A percentile compares a stretch with the other conserved stretches of the same genome.
Conservation (phyloP, 202 grass and related monocot species). For the Zizania palustris region DNA sequence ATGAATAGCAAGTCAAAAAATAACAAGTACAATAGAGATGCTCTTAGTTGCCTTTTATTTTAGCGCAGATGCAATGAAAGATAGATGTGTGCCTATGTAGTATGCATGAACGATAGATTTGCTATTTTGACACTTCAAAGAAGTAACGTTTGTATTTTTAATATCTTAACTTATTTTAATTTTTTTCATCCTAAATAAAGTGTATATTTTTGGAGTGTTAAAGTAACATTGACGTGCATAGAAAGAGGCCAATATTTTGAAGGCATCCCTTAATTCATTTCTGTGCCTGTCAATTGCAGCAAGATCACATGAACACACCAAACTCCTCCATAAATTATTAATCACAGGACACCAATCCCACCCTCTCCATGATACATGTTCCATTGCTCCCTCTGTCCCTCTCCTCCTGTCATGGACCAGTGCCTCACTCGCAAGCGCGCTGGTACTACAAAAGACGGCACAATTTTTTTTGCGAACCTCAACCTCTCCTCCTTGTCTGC, state of each 20-base stretch:
- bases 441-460: slow-evolving; percentile 43
- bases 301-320: slow-evolving; percentile 52
- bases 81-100: no score
- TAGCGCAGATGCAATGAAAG: not conserved
- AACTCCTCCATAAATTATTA: slow-evolving; percentile 49
- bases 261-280: slow-evolving; percentile 37
- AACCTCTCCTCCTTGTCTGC: slow-evolving; percentile 23
- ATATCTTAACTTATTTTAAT: not conserved
- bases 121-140: no score
- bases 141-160: no score
- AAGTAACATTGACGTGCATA: no score
- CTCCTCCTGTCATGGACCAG: slow-evolving; percentile 16
- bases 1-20: no score
- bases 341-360: slow-evolving; percentile 43
- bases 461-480: slow-evolving; percentile 31
- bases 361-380: slow-evolving; percentile 46
- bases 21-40: no score
- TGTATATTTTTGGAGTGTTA: no score
- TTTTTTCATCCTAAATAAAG: slow-evolving; percentile 6
- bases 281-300: slow-evolving; percentile 38
- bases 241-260: slow-evolving; percentile 15
- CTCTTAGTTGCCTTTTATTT: no score
- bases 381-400: not conserved
- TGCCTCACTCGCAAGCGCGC: slow-evolving; percentile 18
- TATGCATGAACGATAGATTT: no score